Evolutionary conservation across 176 grass and related monocot genomes (phyloP).

Genomic region (Paspalum vaginatum): DNA sequence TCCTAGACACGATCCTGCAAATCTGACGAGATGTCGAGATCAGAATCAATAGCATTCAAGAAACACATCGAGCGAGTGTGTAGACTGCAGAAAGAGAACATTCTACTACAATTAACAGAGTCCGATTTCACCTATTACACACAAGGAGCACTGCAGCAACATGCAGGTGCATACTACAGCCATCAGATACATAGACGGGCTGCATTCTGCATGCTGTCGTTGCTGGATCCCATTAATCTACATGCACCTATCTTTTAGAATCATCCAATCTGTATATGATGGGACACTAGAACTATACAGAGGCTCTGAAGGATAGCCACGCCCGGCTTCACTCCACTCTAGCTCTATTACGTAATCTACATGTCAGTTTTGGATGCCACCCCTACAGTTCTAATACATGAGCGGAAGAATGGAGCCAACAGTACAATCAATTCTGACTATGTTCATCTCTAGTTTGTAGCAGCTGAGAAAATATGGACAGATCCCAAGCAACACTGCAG

Average conservation of each 20-base stretch:
- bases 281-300: slow-evolving; percentile 31
- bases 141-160: neutral
- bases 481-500: neutral
- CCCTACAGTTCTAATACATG: neutral
- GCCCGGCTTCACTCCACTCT: slow-evolving; percentile 9
- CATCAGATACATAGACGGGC: slow-evolving; percentile 8
- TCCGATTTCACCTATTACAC: neutral
- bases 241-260: neutral
- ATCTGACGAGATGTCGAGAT: too few relatives aligned
- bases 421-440: slow-evolving; percentile 27
- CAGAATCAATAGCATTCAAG: too few relatives aligned
- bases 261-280: slow-evolving; percentile 21
- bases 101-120: neutral
- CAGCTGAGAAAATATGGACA: slow-evolving; percentile 37
- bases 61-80: too few relatives aligned
- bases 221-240: slow-evolving; percentile 11
- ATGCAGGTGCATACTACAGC: neutral
- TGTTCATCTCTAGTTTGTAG: slow-evolving; percentile 23
- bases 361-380: slow-evolving; percentile 30
- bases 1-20: too few relatives aligned
- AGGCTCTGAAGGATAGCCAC: slow-evolving; percentile 16
- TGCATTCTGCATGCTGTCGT: neutral
- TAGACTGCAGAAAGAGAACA: too few relatives aligned
- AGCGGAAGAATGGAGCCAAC: slow-evolving; percentile 2
- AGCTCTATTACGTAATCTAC: slow-evolving; percentile 28